Evolutionary conservation across 495 filamentous ascomycete genomes (phyloP), one percentile per base, ranked within the genome.

Genomic region (Xylaria venustula): DNA sequence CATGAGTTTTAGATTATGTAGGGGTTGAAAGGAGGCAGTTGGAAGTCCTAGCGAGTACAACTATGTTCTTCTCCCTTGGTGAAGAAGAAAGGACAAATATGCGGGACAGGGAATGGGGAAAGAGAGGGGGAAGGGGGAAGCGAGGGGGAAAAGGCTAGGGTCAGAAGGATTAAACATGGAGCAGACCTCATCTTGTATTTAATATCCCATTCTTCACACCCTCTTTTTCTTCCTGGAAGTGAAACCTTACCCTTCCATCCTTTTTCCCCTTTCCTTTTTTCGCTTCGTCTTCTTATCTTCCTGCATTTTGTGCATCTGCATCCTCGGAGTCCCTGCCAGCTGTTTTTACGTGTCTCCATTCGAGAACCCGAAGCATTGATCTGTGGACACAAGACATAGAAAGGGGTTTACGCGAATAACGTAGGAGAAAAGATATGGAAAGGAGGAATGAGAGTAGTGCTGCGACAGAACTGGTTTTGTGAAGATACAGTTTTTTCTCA

Each of bases 161-260:
- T 11, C 50, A 26, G 51, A 15, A 48, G 52, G 62, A 37, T 34
- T 15, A 37, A 41, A 26, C 11, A 36, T 45, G 30, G 34, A 28
- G 50, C 17, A 58, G 23, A 62, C 52, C 55, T 55, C 60, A 55
- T 62, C 63, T 64, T 68, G 54, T 72, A 64, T 63, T 56, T 67
- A 62, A 64, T 59, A 60, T 30, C 53, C 47, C 49, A 51, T 61
- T 63, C 32, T 60, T 60, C 30, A 32, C n/a, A n/a, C n/a, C 20
- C 50, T 19, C 48, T 36, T 15, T 41, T 25, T 19, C 51, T 19
- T 54, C 30, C 20, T 37, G 22, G 44, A 37, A 56, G 45, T 63
- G 44, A 57, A 50, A 44, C 25, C 30, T 32, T 48, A 11, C 37
- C 42, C 50, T 41, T 60, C 44, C 25, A 20, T 34, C 49, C 50